A percentile compares a stretch with the other conserved stretches of the same genome.
phyloP scores from a whole-genome alignment of 2,329 filamentous ascomycete genomes.

The Byssoonygena ceratinophila region DNA sequence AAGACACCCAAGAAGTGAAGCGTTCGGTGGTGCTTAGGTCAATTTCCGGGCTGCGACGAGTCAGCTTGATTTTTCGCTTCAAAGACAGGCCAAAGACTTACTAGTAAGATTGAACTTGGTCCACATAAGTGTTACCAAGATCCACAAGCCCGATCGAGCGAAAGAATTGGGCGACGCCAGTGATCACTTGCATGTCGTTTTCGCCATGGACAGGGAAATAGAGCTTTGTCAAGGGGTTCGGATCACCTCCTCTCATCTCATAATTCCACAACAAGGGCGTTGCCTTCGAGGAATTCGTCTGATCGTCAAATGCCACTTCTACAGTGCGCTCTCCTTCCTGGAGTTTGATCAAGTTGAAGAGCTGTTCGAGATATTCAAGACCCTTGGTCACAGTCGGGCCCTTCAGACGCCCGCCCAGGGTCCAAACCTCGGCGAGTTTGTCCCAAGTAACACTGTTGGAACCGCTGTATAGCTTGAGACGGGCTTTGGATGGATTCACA shows the following conservation, averaged over 20 bases:
- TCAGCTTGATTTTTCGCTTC: too few species aligned
- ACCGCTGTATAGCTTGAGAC: conserved; percentile 19
- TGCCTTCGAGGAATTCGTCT: not conserved
- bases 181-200: conserved; percentile 8
- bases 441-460: conserved; percentile 15
- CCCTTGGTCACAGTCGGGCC: conserved; percentile 13
- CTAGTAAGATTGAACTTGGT: too few species aligned
- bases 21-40: conserved; percentile 1
- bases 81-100: too few species aligned
- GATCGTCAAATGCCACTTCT: conserved; percentile 7
- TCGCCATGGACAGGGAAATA: conserved; percentile 12
- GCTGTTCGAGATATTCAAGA: conserved; percentile 15
- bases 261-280: conserved; percentile 11
- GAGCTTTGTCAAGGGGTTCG: conserved; percentile 8
- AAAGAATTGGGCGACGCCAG: conserved; percentile 5
- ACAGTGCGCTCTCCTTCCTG: conserved; percentile 6
- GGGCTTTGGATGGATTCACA: conserved; percentile 13
- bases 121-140: conserved; percentile 9
- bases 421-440: conserved; percentile 17
- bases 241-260: conserved; percentile 2
- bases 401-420: conserved; percentile 16
- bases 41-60: conserved; percentile 4
- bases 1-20: conserved; percentile 11
- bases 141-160: conserved; percentile 1
- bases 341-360: conserved; percentile 12